These are phyloP conservation scores for Populus ilicifolia DNA, from an alignment of 345 rosid genomes.

Conservation along the genomic window DNA sequence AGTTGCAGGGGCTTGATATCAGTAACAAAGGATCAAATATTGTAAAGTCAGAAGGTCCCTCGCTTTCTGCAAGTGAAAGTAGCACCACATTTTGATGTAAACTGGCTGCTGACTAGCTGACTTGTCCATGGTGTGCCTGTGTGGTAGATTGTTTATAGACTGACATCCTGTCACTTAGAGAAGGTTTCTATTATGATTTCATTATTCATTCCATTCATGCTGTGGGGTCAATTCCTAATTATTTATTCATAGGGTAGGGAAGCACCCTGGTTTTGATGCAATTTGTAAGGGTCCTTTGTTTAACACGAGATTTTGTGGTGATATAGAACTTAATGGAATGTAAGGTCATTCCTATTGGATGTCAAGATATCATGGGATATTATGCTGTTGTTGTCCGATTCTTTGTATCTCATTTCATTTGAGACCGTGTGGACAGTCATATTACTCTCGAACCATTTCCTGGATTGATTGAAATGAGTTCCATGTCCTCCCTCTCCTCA, in stretches of 20 bases:
- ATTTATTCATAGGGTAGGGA: constrained; percentile 17
- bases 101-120: constrained; percentile 19
- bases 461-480: neutral
- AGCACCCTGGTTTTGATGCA: constrained; percentile 3
- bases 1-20: constrained; percentile 83
- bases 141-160: constrained; percentile 30
- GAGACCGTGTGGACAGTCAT: neutral
- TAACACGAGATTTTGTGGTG: constrained; percentile 5
- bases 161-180: constrained; percentile 18
- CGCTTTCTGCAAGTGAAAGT: constrained; percentile 66
- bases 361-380: neutral
- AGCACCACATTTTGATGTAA: constrained; percentile 51
- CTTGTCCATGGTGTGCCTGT: constrained; percentile 22
- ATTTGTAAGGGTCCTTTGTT: constrained; percentile 5
- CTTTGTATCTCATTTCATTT: neutral
- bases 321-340: constrained; percentile 2
- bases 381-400: neutral
- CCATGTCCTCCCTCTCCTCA: neutral
- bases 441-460: neutral
- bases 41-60: constrained; percentile 65
- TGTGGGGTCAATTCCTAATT: constrained; percentile 10
- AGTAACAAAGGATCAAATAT: constrained; percentile 48
- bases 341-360: constrained; percentile 4
- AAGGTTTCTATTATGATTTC: neutral
- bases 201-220: constrained; percentile 16